Base-by-base conservation (phyloP, 2,329 filamentous ascomycete species). In the Escovopsis sp. region DNA sequence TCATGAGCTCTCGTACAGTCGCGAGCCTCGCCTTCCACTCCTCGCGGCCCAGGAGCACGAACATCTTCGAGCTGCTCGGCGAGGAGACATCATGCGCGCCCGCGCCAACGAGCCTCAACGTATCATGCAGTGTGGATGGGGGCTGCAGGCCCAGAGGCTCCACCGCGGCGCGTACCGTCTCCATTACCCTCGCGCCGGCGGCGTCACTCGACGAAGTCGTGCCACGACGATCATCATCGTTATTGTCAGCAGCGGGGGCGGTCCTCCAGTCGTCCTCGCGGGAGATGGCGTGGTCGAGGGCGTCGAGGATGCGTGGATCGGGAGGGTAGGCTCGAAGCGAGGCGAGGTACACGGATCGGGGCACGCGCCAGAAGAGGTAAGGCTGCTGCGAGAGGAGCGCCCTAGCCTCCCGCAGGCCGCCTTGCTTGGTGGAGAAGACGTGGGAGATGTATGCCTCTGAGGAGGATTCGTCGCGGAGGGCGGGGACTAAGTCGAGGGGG, bases 291-390 rank as follows among this genome's bases (percentile, higher is more conserved):
- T 41, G 38, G 17, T 48, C 39, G 13, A 60, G 42, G 4, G 52
- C 46, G 13, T 45, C 31, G 7, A 49, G 33, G 12, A 50, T 35
- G 23, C 40, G 46, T 7, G 37, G 29, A 19, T 49, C 41, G 6
- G 41, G 43, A 4, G 14, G 21, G 21, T 41, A 41, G 12, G 43
- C 39, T 7, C 41, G 41, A 5, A 57, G 41, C 11, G 51, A 48
- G 4, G 39, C 35, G 7, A 39, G 41, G 45, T 60, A 59, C 16
- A 49, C 33, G 6, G 29, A 23, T n/a, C 38, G 33, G 1, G 55
- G 55, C 15, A 57, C 49, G 4, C 54, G 50, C 55, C 56, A 62
- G 40, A 61, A 51, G 30, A 61, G 51, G 37, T 58, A 57, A 1
- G 57, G 56, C 21, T 58, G 51, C 8, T 49, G 42, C 9, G 36